These are phyloP conservation scores for Gaillardinia entomophila DNA, from an alignment of 805 yeast genomes.

Conservation along the genomic window DNA sequence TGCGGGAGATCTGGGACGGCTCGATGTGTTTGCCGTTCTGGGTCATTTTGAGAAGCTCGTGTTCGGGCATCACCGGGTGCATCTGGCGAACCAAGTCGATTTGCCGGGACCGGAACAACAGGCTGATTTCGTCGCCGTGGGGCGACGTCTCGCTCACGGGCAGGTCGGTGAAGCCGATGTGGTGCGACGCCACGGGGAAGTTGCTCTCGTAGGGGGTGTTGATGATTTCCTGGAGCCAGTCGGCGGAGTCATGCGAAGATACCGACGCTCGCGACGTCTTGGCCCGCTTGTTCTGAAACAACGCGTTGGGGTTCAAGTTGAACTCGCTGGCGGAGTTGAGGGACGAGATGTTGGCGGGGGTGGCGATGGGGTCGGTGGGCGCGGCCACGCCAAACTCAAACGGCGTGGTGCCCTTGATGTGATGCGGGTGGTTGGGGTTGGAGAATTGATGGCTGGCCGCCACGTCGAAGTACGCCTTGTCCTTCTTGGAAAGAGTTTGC, in stretches of 20 bases:
- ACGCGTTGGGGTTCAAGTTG: neutral
- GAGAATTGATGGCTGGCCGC: conserved; percentile 21
- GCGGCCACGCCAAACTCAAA: conserved; percentile 22
- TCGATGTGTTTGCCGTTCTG: conserved; percentile 1
- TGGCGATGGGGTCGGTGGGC: conserved; percentile 6
- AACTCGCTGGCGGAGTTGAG: conserved; percentile 1
- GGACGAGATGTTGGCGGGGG: too few species aligned
- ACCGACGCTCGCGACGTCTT: neutral
- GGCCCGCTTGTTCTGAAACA: neutral
- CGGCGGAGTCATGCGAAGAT: conserved; percentile 26
- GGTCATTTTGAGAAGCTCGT: conserved; percentile 3
- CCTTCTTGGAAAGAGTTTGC: conserved; percentile 3
- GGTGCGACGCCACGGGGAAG: conserved; percentile 47
- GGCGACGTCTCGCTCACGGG: conserved; percentile 13
- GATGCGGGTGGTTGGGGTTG: conserved; percentile 34
- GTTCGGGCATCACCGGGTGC: conserved; percentile 1
- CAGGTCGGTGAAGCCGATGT: conserved; percentile 52
- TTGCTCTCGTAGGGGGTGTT: conserved; percentile 59
- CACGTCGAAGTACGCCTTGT: conserved; percentile 12
- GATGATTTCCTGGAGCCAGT: conserved; percentile 69
- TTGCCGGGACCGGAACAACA: conserved; percentile 60
- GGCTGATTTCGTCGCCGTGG: conserved; percentile 45
- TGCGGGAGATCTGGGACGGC: neutral
- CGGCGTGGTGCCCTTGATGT: conserved; percentile 37
- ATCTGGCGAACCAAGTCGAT: conserved; percentile 55